Base-by-base conservation (phyloP, 345 rosid species). In the Alliaria petiolata region DNA sequence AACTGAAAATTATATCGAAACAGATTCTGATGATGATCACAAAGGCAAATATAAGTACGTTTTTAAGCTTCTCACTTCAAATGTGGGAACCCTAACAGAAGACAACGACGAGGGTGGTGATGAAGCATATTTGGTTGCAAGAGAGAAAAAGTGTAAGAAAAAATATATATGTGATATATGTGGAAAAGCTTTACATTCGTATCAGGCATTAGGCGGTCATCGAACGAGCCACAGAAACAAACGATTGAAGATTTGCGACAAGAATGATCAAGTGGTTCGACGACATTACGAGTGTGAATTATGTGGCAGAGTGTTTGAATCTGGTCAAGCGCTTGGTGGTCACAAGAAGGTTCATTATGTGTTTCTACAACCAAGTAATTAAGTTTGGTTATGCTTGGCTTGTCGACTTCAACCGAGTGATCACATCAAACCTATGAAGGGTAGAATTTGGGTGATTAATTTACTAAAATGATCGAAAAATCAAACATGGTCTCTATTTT, bases 121-220 rank as follows among this genome's bases (percentile, higher is more conserved):
- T 16, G 20, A 44, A 11, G 43, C 4, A 52, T 61, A 44, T n/a
- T 33, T 22, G 8, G 62, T 46, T n/a, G 4, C 26, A n/a, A 68
- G 43, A 45, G 47, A 25, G 8, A 40, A n/a, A 10, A 43, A 25
- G 5, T 6, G 62, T 59, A 57, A 47, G 67, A 64, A 54, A 33
- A 67, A 46, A 20, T 84, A 79, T 65, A 55, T 25, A 60, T 85
- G 96, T 38, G 81, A 83, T 13, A 79, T 82, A 30, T 89, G 96
- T 70, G 82, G 76, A 16, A 82, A 68, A 60, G 64, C 54, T 17
- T 87, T 87, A 60, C 47, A 65, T 65, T 89, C 96, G 5, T 82
- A 79, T 80, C 91, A 85, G 69, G 89, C 89, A 36, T 57, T 89
- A 5, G 92, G 90, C 0, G 90, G 90, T 44, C 92, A 89, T 73